phyloP scores from a whole-genome alignment of 148 eudicot species.

The Silene conica region DNA sequence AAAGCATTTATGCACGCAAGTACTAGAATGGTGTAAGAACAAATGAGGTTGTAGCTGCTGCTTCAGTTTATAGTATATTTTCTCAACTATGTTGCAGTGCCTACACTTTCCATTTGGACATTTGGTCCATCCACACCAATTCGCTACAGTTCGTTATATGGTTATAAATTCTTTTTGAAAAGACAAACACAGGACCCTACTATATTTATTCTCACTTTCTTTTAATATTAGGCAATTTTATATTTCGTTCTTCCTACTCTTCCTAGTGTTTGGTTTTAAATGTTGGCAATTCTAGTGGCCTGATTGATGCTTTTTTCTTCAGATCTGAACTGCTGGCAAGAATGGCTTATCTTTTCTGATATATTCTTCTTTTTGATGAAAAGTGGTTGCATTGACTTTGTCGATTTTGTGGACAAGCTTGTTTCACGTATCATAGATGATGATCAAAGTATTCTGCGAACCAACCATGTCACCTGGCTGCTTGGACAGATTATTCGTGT shows the following conservation, averaged over 20 bases:
- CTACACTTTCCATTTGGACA: neutral
- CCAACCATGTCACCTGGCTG: slow-evolving; percentile 96
- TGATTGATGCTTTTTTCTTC: slow-evolving; percentile 28
- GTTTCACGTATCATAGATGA: slow-evolving; percentile 72
- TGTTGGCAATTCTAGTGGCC: slow-evolving; percentile 6
- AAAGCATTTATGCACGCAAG: neutral
- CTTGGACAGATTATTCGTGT: slow-evolving; percentile 82
- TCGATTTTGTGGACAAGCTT: slow-evolving; percentile 92
- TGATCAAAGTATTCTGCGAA: slow-evolving; percentile 67
- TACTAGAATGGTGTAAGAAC: neutral
- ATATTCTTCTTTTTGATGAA: slow-evolving; percentile 83
- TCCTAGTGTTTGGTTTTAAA: slow-evolving; percentile 1
- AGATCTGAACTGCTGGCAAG: slow-evolving; percentile 95
- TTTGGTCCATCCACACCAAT: neutral
- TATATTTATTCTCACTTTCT: neutral
- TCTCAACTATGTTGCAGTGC: neutral
- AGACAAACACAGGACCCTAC: neutral
- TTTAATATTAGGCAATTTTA: neutral
- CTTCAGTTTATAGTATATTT: neutral
- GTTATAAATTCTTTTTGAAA: neutral
- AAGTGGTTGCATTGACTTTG: slow-evolving; percentile 92
- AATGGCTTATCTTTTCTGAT: slow-evolving; percentile 93
- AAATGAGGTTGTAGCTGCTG: neutral
- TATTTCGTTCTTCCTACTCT: neutral
- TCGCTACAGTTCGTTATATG: neutral